These are phyloP conservation scores for Thermochaetoides dissita DNA, from an alignment of 2,329 filamentous ascomycete genomes.

Conservation along the genomic window DNA sequence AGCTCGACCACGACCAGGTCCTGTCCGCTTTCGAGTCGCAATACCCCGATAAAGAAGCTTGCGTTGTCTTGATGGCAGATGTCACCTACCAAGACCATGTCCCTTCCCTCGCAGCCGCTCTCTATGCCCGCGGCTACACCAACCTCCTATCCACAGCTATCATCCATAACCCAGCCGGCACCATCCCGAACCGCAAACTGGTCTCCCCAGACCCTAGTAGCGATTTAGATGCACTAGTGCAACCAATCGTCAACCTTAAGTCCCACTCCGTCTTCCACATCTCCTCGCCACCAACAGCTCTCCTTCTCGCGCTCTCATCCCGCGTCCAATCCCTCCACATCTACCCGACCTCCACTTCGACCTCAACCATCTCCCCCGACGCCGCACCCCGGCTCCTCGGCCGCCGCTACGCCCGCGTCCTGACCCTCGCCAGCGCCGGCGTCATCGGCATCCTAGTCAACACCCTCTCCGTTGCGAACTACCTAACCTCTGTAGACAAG, in stretches of 20 bases:
- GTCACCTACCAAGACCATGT: constrained; percentile 75
- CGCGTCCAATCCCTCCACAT: constrained; percentile 69
- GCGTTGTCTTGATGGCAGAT: constrained; percentile 74
- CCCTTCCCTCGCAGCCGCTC: constrained; percentile 34
- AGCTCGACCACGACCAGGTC: constrained; percentile 48
- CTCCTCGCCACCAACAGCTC: constrained; percentile 61
- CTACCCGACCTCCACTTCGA: constrained; percentile 42
- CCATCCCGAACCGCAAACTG: constrained; percentile 71
- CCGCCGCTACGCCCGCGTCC: constrained; percentile 76
- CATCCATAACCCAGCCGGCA: constrained; percentile 62
- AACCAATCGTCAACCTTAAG: constrained; percentile 33
- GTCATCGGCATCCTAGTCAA: constrained; percentile 93
- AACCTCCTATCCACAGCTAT: constrained; percentile 57
- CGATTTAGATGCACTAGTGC: too few species aligned
- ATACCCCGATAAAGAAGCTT: constrained; percentile 49
- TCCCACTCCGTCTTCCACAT: constrained; percentile 75
- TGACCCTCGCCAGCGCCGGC: constrained; percentile 63
- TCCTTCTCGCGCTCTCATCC: constrained; percentile 76
- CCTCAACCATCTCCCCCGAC: constrained; percentile 34
- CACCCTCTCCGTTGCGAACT: constrained; percentile 83
- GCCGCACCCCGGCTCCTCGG: constrained; percentile 45
- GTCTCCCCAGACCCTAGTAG: constrained; percentile 7
- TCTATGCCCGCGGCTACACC: constrained; percentile 53
- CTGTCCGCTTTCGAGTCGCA: constrained; percentile 49
- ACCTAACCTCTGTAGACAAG: constrained; percentile 64